phyloP scores from a whole-genome alignment of 2,329 filamentous ascomycete genomes.

The Nemania sp. region DNA sequence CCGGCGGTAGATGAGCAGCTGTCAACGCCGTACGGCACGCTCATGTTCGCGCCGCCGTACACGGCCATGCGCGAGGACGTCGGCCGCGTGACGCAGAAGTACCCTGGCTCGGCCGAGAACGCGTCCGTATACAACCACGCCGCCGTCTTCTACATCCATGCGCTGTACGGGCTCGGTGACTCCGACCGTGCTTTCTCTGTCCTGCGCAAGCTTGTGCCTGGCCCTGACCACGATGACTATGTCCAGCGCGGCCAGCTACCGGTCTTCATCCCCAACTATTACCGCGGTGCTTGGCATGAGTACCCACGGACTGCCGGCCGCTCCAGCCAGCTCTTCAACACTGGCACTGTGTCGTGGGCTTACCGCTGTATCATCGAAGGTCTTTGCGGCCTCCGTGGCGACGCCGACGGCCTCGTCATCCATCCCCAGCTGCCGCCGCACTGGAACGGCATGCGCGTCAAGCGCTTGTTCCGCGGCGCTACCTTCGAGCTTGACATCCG shows the following conservation, averaged over 20 bases:
- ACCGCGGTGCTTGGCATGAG: slow-evolving; percentile 54
- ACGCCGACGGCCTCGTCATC: slow-evolving; percentile 50
- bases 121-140: slow-evolving; percentile 62
- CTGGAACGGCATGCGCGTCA: slow-evolving; percentile 53
- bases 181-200: slow-evolving; percentile 54
- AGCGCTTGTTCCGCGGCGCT: slow-evolving; percentile 54
- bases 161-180: slow-evolving; percentile 54
- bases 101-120: slow-evolving; percentile 61
- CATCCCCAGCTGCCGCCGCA: slow-evolving; percentile 54
- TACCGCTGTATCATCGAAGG: slow-evolving; percentile 60
- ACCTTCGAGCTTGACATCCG: slow-evolving; percentile 51
- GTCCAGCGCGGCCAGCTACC: slow-evolving; percentile 58
- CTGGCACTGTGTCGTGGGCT: slow-evolving; percentile 59
- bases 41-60: slow-evolving; percentile 60
- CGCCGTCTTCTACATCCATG: slow-evolving; percentile 57
- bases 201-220: slow-evolving; percentile 57
- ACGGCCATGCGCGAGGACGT: slow-evolving; percentile 60
- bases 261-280: slow-evolving; percentile 62
- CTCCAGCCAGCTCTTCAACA: slow-evolving; percentile 62
- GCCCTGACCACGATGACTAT: slow-evolving; percentile 55
- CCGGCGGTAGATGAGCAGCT: slow-evolving; percentile 55
- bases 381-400: slow-evolving; percentile 56
- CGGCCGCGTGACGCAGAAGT: slow-evolving; percentile 62
- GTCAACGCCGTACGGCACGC: slow-evolving; percentile 55
- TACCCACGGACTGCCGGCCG: slow-evolving; percentile 57